These are phyloP conservation scores for Coprinopsis marcescibilis DNA, from an alignment of 768 basidiomycete genomes.

Conservation along the genomic window DNA sequence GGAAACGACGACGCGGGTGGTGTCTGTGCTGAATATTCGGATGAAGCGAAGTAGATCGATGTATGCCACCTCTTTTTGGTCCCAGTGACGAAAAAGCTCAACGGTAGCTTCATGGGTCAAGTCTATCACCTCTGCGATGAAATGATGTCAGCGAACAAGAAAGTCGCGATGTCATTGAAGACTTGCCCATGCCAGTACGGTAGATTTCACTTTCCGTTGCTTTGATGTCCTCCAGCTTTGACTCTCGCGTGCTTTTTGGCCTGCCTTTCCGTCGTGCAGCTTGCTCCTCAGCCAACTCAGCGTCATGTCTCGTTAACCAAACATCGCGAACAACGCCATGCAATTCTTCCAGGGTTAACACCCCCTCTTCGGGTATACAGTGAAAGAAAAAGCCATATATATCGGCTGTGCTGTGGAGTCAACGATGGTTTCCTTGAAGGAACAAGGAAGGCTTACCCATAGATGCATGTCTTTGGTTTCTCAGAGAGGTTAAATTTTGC, in stretches of 20 bases:
- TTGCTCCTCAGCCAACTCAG: conserved; percentile 56
- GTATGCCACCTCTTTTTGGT: conserved; percentile 68
- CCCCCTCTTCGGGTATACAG: conserved; percentile 55
- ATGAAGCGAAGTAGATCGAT: conserved; percentile 70
- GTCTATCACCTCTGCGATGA: conserved; percentile 64
- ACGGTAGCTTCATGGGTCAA: conserved; percentile 69
- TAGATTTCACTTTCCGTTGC: conserved; percentile 66
- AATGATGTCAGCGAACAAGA: conserved; percentile 4
- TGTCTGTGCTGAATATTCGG: conserved; percentile 59
- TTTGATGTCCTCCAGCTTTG: conserved; percentile 65
- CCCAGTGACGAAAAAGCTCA: conserved; percentile 70
- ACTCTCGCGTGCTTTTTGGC: conserved; percentile 65
- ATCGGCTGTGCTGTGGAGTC: conserved; percentile 42
- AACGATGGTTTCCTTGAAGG: conserved; percentile 7
- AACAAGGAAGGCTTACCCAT: conserved; percentile 36
- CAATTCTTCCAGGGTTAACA: conserved; percentile 57
- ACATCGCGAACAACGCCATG: conserved; percentile 58
- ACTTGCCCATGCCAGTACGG: conserved; percentile 74
- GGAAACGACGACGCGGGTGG: conserved; percentile 43
- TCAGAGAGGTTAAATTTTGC: conserved; percentile 46
- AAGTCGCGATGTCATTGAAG: conserved; percentile 1
- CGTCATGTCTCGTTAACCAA: conserved; percentile 72
- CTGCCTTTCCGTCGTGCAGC: conserved; percentile 63
- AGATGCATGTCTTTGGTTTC: conserved; percentile 49
- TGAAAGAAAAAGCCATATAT: conserved; percentile 74